Evolutionary conservation across 257 asterid species (phyloP), one percentile per base, ranked within the genome.

Genomic region (Gardenia jasminoides): DNA sequence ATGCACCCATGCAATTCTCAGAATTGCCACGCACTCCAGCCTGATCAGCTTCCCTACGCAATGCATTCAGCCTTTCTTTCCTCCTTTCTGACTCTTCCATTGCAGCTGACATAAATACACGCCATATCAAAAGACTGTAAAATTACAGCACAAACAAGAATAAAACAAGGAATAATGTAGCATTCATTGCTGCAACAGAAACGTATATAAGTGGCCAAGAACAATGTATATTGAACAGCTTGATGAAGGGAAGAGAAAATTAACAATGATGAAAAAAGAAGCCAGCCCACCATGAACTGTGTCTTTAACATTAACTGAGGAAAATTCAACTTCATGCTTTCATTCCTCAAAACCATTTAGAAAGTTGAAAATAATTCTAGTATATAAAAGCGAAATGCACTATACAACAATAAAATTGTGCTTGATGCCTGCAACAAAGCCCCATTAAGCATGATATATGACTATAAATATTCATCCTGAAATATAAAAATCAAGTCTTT

Each of bases 61-160:
- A 90, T 31, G 93, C 94, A 77, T 84, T 90, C 71, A 91, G 89
- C 88, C 94, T 89, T 81, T 91, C 94, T 81, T 84, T 91, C 74
- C 97, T 89, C 85, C 87, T 88, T 86, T 89, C 89, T 6, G 93
- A 88, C 80, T 94, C 98, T 74, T 92, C 98, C 98, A 88, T 92
- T 79, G 74, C 50, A 48, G 54, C 86, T 69, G 22, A 12, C 11
- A 70, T 11, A 26, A 62, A 62, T 11, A 62, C n/a, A 56, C 24
- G 26, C 9, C 62, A 56, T 0, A 19, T 17, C n/a, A 56, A 56
- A 56, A 56, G 24, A 56, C 62, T 19, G 22, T 56, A 56, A 56
- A 19, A 17, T 3, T 22, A 56, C 62, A 56, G 62, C 26, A 56
- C 24, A 56, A 56, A 22, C 62, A 3, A 56, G 10, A 56, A 56